These are phyloP conservation scores for Nicotiana obtusifolia DNA, from an alignment of 257 asterid genomes.

Conservation along the genomic window DNA sequence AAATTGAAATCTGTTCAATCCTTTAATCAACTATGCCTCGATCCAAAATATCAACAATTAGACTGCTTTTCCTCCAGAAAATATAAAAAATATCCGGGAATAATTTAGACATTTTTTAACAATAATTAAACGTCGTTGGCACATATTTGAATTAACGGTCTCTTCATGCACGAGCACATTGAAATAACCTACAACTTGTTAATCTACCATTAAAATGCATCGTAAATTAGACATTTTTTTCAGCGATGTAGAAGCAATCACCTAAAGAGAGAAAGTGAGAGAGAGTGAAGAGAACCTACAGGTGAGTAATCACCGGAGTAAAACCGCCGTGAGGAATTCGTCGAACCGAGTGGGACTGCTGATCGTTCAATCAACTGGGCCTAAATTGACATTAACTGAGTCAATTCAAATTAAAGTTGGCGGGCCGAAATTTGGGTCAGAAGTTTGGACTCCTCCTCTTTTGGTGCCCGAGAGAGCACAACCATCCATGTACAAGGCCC, in stretches of 20 bases:
- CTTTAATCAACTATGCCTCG: neutral
- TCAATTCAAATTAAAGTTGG: neutral
- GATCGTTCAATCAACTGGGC: neutral
- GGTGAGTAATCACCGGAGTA: neutral
- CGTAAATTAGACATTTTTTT: neutral
- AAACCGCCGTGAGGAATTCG: neutral
- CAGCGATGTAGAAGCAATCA: neutral
- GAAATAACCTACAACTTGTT: neutral
- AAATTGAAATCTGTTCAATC: neutral
- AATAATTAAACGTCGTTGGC: neutral
- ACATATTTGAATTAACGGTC: neutral
- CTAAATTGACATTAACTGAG: neutral
- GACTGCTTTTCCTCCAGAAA: neutral
- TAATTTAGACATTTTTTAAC: neutral
- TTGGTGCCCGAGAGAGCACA: neutral
- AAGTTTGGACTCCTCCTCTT: neutral
- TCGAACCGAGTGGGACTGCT: neutral
- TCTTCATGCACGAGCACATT: neutral
- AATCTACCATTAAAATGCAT: neutral
- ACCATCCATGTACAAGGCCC: too few relatives aligned
- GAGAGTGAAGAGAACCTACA: neutral
- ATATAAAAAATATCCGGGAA: neutral
- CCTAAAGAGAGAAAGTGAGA: neutral
- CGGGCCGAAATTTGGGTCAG: neutral
- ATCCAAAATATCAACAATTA: neutral